Evolutionary conservation across 2,329 filamentous ascomycete genomes (phyloP), one percentile per base, ranked within the genome.

Genomic region (Aspergillus phoenicis): DNA sequence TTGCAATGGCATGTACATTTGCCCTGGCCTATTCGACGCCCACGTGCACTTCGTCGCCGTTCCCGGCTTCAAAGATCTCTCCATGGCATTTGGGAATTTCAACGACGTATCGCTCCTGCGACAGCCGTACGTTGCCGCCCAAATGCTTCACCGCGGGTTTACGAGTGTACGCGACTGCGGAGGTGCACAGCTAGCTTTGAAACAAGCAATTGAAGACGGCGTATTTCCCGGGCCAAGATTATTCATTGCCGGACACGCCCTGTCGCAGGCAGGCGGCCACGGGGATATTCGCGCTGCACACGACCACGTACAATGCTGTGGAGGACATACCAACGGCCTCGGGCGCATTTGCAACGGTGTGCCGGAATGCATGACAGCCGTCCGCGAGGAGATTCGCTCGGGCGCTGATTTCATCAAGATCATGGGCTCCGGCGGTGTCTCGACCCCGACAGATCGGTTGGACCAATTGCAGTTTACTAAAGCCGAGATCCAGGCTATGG

Each of bases 341-440:
- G 81, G 81, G 1, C 73, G 79, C 7, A 73, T 86, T 1, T 81
- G 79, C 47, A 83, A 87, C 67, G 83, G 85, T 1, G 83, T 85
- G 1, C 76, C 83, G 0, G 82, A 83, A 48, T 87, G 85, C 63
- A 75, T 85, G 45, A 78, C 78, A 20, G 81, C 76, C 7, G 79
- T 81, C 0, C 77, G 85, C 2, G 84, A 86, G 55, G 81, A 87
- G 68, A 70, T 88, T 0, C 77, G 85, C 2, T 77, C 73, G 8
- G 85, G 85, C 2, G 82, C 84, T 0, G 83, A 87, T 66, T 87
- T 87, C 65, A 81, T 88, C 71, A 88, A 88, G 71, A 84, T 88
- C 63, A 87, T 87, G 84, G 78, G 77, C 0, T 80, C 80, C 5
- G 85, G 86, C 1, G 85, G 86, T 8, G 84, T 88, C 1, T 79